Evolutionary conservation across 116 monocot species (phyloP).

Genomic region (Thalassia testudinum): DNA sequence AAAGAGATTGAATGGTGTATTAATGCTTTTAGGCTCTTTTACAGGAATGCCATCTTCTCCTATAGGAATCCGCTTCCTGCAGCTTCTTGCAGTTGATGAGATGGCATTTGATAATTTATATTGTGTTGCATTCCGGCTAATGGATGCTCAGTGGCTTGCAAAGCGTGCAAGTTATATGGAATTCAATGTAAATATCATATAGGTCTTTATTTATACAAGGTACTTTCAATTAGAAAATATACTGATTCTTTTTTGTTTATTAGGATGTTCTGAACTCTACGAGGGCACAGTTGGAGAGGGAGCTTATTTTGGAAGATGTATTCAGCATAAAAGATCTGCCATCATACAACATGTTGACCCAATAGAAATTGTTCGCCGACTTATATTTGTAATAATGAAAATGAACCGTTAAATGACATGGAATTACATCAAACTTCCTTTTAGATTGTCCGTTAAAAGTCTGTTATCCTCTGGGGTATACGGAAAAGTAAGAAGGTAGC

Average conservation of each 20-base stretch:
- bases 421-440: no score
- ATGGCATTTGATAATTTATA: conserved; percentile 78
- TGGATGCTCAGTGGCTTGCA: conserved; percentile 90
- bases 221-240: neutral
- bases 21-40: conserved; percentile 1
- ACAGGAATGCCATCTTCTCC: conserved; percentile 36
- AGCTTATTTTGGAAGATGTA: conserved; percentile 48
- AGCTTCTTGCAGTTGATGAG: conserved; percentile 51
- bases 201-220: neutral
- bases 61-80: conserved; percentile 38
- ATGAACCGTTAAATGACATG: no score
- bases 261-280: conserved; percentile 87
- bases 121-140: conserved; percentile 68
- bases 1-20: neutral
- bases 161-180: conserved; percentile 49
- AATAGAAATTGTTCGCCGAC: no score
- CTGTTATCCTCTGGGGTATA: no score
- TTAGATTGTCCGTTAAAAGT: no score
- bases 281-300: conserved; percentile 56
- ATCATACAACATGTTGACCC: conserved; percentile 41
- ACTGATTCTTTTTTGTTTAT: conserved; percentile 5
- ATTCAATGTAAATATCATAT: conserved; percentile 20
- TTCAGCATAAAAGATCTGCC: conserved; percentile 43
- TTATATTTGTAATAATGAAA: no score
- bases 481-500: no score